Evolutionary conservation across 495 filamentous ascomycete species (phyloP), one percentile per base, ranked within the genome.

Genomic region (Daldinia childiae): DNA sequence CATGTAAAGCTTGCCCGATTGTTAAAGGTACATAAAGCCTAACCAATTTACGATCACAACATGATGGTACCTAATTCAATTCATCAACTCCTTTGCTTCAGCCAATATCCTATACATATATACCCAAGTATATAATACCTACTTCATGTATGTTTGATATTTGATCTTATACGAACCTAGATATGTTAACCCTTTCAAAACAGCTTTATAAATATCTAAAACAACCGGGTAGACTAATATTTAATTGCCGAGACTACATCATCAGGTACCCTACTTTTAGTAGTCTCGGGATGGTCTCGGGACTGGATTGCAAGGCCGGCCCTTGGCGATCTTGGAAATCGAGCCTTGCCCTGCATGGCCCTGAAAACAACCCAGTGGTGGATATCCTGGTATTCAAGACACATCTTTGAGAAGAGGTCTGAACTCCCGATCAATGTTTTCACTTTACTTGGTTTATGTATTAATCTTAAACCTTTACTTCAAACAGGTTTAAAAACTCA

Each of bases 271-370:
- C 24, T 48, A 24, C 19, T 24, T 48, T 48, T 24, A 11, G 19
- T 8, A 48, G 43, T 12, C 17, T 48, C 43, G 43, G 43, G 9
- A 24, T 6, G 17, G 43, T 11, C 43, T 24, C 43, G 17, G 43
- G 19, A 55, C 65, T 48, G n/a, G 51, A 30, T 39, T 63, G 29
- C 54, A 52, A 43, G 50, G 24, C 21, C 64, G 21, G 64, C 45
- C 43, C 64, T 66, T 66, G 66, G 66, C 66, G 57, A 52, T 39
- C 51, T 62, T 67, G 51, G 34, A 62, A 68, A 27, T 55, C 45
- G 43, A 21, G 26, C 26, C 9, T 48, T 27, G 32, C 39, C 55
- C 45, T 59, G 55, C 54, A 58, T 58, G n/a, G 45, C 24, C 45
- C 45, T 8, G 45, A 26, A 51, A 26, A 17, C 24, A 51, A 51